These are phyloP conservation scores for Jaltomata sinuosa DNA, from an alignment of 257 asterid genomes.

Conservation along the genomic window DNA sequence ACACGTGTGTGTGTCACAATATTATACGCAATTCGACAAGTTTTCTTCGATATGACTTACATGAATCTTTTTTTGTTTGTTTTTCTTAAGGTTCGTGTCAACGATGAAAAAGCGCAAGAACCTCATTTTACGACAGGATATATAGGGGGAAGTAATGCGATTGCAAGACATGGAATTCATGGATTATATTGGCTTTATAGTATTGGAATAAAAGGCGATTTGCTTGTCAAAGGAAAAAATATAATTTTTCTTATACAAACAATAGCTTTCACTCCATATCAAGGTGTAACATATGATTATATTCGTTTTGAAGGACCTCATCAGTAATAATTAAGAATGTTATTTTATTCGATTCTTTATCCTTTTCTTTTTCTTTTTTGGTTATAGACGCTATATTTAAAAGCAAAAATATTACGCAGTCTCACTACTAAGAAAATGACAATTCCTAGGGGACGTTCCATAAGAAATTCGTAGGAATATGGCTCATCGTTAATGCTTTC, in stretches of 20 bases:
- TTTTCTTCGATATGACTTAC: background rate
- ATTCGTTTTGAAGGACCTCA: slow-evolving; percentile 33
- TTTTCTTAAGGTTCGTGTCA: slow-evolving; percentile 31
- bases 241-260: slow-evolving; percentile 33
- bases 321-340: background rate
- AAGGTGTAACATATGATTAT: slow-evolving; percentile 46
- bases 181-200: slow-evolving; percentile 9
- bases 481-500: background rate
- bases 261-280: background rate
- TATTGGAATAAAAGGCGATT: slow-evolving; percentile 12
- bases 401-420: too few species aligned
- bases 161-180: slow-evolving; percentile 50
- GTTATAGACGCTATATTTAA: background rate
- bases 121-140: slow-evolving; percentile 29
- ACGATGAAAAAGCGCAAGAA: background rate
- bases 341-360: background rate
- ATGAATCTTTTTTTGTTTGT: background rate
- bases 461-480: background rate
- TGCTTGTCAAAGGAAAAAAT: slow-evolving; percentile 28
- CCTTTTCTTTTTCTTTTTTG: background rate
- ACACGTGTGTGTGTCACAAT: background rate
- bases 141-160: slow-evolving; percentile 43
- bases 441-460: background rate
- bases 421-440: too few species aligned
- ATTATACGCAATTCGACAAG: background rate